Evolutionary conservation across 495 filamentous ascomycete genomes (phyloP), one percentile per base, ranked within the genome.

Genomic region (Articulospora tetracladia): DNA sequence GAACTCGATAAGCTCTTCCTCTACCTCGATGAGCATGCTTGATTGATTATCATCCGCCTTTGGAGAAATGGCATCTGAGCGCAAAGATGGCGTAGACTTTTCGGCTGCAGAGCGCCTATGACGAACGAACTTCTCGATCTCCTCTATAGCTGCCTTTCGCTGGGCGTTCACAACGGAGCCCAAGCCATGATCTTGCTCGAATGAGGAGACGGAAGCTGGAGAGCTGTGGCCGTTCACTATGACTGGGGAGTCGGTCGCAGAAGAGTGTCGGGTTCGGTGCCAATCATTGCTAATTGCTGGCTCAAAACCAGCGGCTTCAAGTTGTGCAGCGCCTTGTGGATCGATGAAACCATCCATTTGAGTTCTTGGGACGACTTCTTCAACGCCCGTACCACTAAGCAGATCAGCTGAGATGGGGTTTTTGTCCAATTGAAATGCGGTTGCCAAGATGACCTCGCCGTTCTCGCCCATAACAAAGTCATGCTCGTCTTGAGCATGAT

Each of bases 361-460:
- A 19, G 46, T 48, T 24, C 50, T 54, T 28, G 61, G 57, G 8
- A 67, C 65, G 19, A 64, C 65, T 22, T 67, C 65, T 30, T 67
- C 65, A 10, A 67, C 61, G 10, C 64, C 64, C 53, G 64, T 66
- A 17, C 64, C 64, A 41, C 60, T 55, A 1, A 59, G 53, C 4
- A 54, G 32, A 8, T 55, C 48, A 32, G 39, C 57, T 4, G 51
- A 30, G 12, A 47, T 32, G 11, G 26, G 22, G 4, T 27, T 32
- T 3, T 65, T 23, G 15, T 23, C 20, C 7, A 30, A 13, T 10
- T 54, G 32, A 26, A 58, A 55, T n/a, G 34, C 53, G 4, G 60
- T 61, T 26, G 46, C 60, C 1, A 62, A 27, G 10, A 61, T 39
- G 20, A 53, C 22, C 24, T 59, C 65, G 3, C 50, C 58, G 13